Base-by-base conservation (phyloP, 2,329 filamentous ascomycete genomes). In the Xylogone sp. region DNA sequence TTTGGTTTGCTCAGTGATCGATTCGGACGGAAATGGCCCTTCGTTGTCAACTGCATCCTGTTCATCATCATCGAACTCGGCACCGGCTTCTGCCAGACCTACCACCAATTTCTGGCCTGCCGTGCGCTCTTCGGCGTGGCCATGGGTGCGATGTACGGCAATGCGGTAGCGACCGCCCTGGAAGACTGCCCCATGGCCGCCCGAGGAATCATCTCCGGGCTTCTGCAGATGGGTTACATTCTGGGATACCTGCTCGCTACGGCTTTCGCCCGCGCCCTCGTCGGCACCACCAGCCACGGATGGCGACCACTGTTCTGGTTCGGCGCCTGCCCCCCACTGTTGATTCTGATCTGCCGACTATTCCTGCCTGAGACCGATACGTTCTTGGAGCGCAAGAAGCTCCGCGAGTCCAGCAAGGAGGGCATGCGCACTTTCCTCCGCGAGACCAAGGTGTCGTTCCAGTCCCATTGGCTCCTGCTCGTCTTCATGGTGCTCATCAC, bases 301-400 rank as follows among this genome's bases (percentile, higher is more conserved):
- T 96, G 91, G 91, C 78, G 91, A 7, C 89, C 90, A 0, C 75
- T 96, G 0, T 96, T 85, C 75, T 96, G 91, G 90, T 96, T 96
- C 67, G 90, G 86, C 13, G 89, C 90, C 5, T 81, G 85, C 34
- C 88, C 89, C 0, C 91, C 91, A 0, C 77, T 91, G 2, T 68
- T 96, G 29, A 86, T 96, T 69, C 96, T 96, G 64, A 63, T 83
- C 50, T 90, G 88, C 75, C 86, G 91, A 31, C 73, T 93, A 20
- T 82, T 79, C 65, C 77, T 96, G 1, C 87, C 88, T 5, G 91
- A 96, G 72, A 96, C 90, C 0, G 71, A 87, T 44, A 79, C 84
- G 1, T 95, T 87, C 69, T 76, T 75, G 44, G 81, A 87, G 63
- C 83, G 88, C 48, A 77, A 85, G 62, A 77, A 76, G 2, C 71